Evolutionary conservation across 257 asterid genomes (phyloP).

Genomic region (Anisodus acutangulus): DNA sequence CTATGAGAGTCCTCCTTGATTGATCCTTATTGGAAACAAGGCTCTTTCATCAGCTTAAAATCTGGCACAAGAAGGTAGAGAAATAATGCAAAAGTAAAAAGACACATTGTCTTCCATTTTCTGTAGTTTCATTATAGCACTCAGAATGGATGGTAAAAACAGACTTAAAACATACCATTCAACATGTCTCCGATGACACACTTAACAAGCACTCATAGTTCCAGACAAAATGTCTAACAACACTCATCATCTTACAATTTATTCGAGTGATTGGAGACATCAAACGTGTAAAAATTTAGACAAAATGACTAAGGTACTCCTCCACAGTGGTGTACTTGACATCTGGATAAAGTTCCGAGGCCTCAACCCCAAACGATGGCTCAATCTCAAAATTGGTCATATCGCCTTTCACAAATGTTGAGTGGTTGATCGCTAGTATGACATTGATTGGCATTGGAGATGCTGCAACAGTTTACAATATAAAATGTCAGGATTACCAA

Average conservation of each 20-base stretch:
- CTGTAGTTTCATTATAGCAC: not conserved
- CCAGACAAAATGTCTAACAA: not conserved
- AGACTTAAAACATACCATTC: not conserved
- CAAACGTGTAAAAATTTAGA: slow-evolving; percentile 28
- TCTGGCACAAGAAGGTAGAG: slow-evolving; percentile 1
- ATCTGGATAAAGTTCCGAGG: slow-evolving; percentile 71
- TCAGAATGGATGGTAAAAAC: not conserved
- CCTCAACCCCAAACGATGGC: slow-evolving; percentile 62
- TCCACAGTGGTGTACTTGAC: slow-evolving; percentile 67
- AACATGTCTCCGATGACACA: not conserved
- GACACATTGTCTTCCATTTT: not conserved
- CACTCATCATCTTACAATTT: not conserved
- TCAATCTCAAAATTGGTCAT: slow-evolving; percentile 60
- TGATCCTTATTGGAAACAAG: not conserved
- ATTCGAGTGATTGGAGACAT: not conserved
- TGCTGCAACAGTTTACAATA: slow-evolving; percentile 39
- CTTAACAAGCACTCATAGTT: not conserved
- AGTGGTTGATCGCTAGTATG: slow-evolving; percentile 48
- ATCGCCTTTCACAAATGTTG: slow-evolving; percentile 57
- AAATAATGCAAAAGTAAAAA: not conserved
- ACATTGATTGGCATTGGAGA: slow-evolving; percentile 54
- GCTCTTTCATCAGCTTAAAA: not conserved
- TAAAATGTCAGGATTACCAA: too few species aligned
- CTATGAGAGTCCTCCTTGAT: not conserved
- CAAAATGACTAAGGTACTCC: slow-evolving; percentile 52